Evolutionary conservation across 2,329 filamentous ascomycete species (phyloP), one percentile per base, ranked within the genome.

Genomic region (Ascomycota sp.): DNA sequence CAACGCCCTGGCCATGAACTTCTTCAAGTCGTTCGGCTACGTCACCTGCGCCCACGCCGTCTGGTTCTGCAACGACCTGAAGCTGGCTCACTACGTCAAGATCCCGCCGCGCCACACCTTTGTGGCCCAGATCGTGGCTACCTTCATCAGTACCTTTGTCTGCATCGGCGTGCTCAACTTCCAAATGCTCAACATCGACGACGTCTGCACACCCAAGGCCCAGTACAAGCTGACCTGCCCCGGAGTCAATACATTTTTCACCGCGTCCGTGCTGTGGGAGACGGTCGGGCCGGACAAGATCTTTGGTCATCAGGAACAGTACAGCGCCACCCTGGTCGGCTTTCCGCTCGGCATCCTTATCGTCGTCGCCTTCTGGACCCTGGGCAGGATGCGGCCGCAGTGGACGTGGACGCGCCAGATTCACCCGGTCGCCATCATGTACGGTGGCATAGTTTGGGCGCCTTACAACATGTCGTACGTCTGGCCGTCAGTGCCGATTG

Each of bases 41-140:
- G 54, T 61, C 10, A 61, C 58, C 1, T 61, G 57, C 30, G 56
- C 59, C 0, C 59, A 65, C 35, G 59, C 61, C n/a, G 48, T 66
- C 15, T 53, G 53, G 42, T 66, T 65, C 42, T 56, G 50, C 33
- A 56, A 56, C 37, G 59, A 58, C 36, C 42, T 59, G 23, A 62
- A 62, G 43, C 55, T 62, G 10, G 59, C 57, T 7, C 59, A 62
- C 36, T 70, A 70, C 44, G 57, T 66, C 49, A 70, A 70, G 50
- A 68, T 73, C 12, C 66, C 69, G 5, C 69, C 69, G 0, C 59
- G 63, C 8, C 59, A 69, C 20, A 65, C 67, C 4, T 74, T 73
- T 38, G 48, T 54, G 15, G 66, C 65, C 1, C 68, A 73, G 45
- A 64, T 72, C 41, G 50, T 63, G 8, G 65, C 66, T 22, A 72